These are phyloP conservation scores for Cladosporium phlei DNA, from an alignment of 2,329 filamentous ascomycete genomes.

Conservation along the genomic window DNA sequence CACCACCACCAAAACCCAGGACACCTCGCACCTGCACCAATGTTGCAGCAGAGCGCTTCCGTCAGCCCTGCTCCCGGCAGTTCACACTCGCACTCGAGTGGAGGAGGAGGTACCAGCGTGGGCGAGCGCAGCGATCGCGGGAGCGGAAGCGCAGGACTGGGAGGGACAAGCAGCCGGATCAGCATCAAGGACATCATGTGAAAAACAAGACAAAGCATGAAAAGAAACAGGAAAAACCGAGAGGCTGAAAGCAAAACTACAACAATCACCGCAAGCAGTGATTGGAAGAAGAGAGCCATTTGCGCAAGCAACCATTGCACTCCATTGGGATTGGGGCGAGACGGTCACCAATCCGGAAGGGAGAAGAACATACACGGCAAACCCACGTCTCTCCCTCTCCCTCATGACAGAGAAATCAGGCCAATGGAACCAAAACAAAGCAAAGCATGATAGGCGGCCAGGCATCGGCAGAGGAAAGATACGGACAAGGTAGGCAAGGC, in stretches of 20 bases:
- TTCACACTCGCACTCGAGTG: conserved; percentile 13
- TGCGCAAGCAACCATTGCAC: too few relatives aligned
- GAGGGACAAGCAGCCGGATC: conserved; percentile 22
- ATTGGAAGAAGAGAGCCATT: too few relatives aligned
- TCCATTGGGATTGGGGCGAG: too few relatives aligned
- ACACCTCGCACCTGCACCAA: not conserved
- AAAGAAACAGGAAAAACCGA: not conserved
- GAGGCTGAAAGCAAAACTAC: not conserved
- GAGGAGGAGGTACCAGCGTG: conserved; percentile 16
- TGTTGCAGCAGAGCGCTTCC: conserved; percentile 1
- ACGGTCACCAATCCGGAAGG: too few relatives aligned
- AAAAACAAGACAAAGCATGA: conserved; percentile 1
- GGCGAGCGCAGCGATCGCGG: conserved; percentile 19
- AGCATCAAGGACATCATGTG: conserved; percentile 36
- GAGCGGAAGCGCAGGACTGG: conserved; percentile 13
- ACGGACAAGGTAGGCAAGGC: too few relatives aligned
- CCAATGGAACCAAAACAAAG: too few relatives aligned
- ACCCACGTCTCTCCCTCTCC: too few relatives aligned
- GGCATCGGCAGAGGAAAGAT: too few relatives aligned
- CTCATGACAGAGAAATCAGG: too few relatives aligned
- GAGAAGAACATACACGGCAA: too few relatives aligned
- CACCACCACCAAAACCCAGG: not conserved
- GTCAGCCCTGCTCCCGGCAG: conserved; percentile 4
- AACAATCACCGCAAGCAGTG: not conserved
- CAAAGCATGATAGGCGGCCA: too few relatives aligned